These are phyloP conservation scores for Mycothermus thermophilus DNA, from an alignment of 495 filamentous ascomycete genomes.

Conservation along the genomic window DNA sequence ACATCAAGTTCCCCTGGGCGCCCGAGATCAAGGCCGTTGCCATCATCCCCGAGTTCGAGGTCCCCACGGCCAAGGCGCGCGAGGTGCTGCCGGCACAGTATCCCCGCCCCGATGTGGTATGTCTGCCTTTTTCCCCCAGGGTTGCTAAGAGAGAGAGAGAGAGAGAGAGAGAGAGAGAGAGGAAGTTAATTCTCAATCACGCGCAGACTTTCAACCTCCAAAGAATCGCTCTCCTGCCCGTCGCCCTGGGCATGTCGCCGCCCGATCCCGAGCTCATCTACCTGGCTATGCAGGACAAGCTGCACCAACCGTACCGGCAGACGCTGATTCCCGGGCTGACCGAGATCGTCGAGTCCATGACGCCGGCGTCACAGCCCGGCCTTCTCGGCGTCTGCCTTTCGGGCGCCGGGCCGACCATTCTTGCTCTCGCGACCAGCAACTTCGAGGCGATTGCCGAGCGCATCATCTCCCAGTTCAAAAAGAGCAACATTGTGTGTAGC, in stretches of 20 bases:
- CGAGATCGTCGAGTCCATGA: constrained; percentile 79
- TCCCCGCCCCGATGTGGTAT: constrained; percentile 60
- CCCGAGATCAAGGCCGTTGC: constrained; percentile 88
- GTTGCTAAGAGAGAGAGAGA: too few species aligned
- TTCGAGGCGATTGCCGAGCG: constrained; percentile 71
- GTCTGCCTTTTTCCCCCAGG: constrained; percentile 8
- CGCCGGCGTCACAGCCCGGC: constrained; percentile 68
- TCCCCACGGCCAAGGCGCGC: constrained; percentile 75
- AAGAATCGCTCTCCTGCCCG: constrained; percentile 73
- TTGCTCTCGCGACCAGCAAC: constrained; percentile 77
- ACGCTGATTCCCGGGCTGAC: constrained; percentile 78
- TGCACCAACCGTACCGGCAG: constrained; percentile 89
- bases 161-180: too few species aligned
- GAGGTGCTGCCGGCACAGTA: constrained; percentile 67
- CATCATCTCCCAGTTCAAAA: constrained; percentile 53
- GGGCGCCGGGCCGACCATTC: constrained; percentile 85
- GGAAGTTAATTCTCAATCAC: constrained; percentile 1
- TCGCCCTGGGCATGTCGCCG: constrained; percentile 71
- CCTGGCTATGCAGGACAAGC: constrained; percentile 91
- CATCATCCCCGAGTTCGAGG: constrained; percentile 89
- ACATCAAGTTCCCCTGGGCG: constrained; percentile 82
- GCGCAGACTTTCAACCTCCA: constrained; percentile 81
- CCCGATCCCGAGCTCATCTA: constrained; percentile 90
- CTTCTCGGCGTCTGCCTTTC: constrained; percentile 85
- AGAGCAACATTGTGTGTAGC: constrained; percentile 52